Base-by-base conservation (phyloP, 2,329 filamentous ascomycete species). In the Aspergillus sp. region DNA sequence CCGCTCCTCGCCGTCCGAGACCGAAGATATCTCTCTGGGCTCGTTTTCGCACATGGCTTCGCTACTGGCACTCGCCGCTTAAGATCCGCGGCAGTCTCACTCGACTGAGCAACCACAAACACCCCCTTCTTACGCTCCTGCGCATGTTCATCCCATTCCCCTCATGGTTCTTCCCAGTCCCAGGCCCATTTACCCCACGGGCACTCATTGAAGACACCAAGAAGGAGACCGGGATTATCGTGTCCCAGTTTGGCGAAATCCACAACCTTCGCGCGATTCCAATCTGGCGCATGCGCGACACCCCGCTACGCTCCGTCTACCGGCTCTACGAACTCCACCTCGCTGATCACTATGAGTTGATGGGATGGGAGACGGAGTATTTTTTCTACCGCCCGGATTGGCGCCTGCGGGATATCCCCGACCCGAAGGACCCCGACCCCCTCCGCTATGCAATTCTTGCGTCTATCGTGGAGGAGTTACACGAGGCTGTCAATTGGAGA, bases 71-170 rank as follows among this genome's bases (percentile, higher is more conserved):
- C 23, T 49, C 59, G n/a, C 67, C 65, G 12, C 60, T 70, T 12
- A 57, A 55, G 8, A 31, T 70, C 25, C 61, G 66, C 15, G 39
- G 56, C 25, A 69, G 63, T 37, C 52, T 65, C 35, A 55, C 50
- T 11, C 65, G 67, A 35, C 62, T 69, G 8, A 57, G 41, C 3
- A 57, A 64, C 41, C 57, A 64, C 41, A 55, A 63, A 41, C 50
- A 62, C 21, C 66, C 67, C 9, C 46, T 64, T 4, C 57, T 64
- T 6, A 45, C 60, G 2, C 57, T 71, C 3, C 35, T 70, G 8
- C 59, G 61, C 19, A 23, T 70, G 46, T 63, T 67, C 21, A 56
- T 66, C 8, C 66, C 67, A 7, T 65, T 61, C 21, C 68, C 66
- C 14, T 58, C 61, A 37, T 69, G 66, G 66, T 58, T 55, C n/a